Evolutionary conservation across 2,329 filamentous ascomycete genomes (phyloP).

Genomic region (Alternaria arborescens): DNA sequence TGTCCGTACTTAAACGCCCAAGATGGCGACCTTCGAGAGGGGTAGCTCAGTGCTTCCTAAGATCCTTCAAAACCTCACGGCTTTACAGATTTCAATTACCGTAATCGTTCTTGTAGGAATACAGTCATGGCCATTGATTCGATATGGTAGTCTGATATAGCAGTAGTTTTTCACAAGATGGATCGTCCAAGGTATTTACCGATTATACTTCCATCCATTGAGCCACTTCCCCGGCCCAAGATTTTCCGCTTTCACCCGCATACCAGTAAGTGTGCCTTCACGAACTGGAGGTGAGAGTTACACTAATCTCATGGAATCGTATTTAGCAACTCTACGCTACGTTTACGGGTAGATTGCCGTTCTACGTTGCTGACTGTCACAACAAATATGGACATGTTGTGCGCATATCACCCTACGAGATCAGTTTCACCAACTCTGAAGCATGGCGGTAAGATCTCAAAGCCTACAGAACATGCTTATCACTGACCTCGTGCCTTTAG

Average conservation of each 20-base stretch:
- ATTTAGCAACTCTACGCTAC: not conserved
- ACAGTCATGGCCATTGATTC: accelerated
- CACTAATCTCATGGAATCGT: accelerated
- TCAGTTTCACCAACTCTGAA: conserved; percentile 22
- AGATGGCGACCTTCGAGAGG: not conserved
- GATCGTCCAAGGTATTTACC: conserved; percentile 39
- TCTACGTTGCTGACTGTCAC: conserved; percentile 1
- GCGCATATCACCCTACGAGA: conserved; percentile 28
- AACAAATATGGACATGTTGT: conserved; percentile 43
- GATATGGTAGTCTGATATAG: not conserved
- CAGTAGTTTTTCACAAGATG: conserved; percentile 1
- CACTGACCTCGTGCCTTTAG: not conserved
- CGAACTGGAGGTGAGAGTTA: not conserved
- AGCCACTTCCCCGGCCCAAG: conserved; percentile 53
- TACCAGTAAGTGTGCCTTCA: not conserved
- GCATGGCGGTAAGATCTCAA: conserved; percentile 15
- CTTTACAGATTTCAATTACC: not conserved
- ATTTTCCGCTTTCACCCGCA: conserved; percentile 29
- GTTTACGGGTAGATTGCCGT: not conserved
- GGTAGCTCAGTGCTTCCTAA: not conserved
- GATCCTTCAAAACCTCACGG: not conserved
- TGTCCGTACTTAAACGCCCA: not conserved
- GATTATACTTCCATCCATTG: conserved; percentile 54
- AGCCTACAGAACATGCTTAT: not conserved
- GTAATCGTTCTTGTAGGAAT: not conserved